Conservation (phyloP, 1,139 yeast species). For the Meyerozyma sp. region DNA sequence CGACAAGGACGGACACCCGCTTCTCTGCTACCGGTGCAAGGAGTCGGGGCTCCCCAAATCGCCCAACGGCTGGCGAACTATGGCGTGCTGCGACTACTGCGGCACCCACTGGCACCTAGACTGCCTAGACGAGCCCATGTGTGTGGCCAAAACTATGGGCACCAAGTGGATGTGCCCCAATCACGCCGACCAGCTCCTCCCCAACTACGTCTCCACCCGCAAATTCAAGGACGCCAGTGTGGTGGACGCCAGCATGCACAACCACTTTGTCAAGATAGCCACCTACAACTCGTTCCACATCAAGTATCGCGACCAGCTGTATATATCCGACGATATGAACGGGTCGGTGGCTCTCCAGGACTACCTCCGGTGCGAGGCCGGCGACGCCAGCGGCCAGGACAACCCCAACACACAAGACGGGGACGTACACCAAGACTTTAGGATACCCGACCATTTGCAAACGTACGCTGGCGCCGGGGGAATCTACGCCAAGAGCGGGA, state of each 20-base stretch:
- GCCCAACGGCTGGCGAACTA: constrained; percentile 27
- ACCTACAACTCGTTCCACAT: constrained; percentile 55
- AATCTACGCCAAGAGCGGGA: constrained; percentile 41
- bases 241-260: constrained; percentile 44
- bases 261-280: constrained; percentile 30
- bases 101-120: constrained; percentile 88
- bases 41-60: constrained; percentile 46
- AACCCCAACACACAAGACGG: constrained; percentile 13
- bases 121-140: constrained; percentile 73
- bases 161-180: constrained; percentile 92
- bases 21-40: constrained; percentile 74
- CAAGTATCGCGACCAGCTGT: constrained; percentile 67
- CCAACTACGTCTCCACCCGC: constrained; percentile 23
- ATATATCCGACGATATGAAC: constrained; percentile 17
- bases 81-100: constrained; percentile 84
- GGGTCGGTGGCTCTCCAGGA: constrained; percentile 22
- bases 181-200: constrained; percentile 60
- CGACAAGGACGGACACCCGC: constrained; percentile 60
- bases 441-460: constrained; percentile 43
- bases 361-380: constrained; percentile 25
- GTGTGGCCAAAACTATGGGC: constrained; percentile 72
- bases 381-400: constrained; percentile 14
- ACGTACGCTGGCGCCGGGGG: constrained; percentile 29
- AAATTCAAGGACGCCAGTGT: constrained; percentile 51
- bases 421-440: constrained; percentile 22